A percentile compares a stretch with the other conserved stretches of the same genome.
Conservation (phyloP, 2,329 filamentous ascomycete species). For the Diaporthe capsici region DNA sequence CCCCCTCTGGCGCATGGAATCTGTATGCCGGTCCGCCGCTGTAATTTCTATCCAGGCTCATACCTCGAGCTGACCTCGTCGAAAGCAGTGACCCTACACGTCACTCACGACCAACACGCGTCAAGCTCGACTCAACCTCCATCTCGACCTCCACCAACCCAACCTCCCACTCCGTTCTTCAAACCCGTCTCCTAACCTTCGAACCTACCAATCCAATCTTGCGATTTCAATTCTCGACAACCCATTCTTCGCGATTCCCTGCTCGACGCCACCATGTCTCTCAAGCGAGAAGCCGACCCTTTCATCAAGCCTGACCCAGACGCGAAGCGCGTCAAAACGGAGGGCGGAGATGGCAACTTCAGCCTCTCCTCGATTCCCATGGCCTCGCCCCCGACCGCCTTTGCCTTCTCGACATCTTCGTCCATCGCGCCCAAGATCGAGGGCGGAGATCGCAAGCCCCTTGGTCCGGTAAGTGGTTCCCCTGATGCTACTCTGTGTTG, state of each 20-base stretch:
- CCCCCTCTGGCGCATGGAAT: neutral
- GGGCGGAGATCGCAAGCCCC: conserved; percentile 14
- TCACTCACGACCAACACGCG: neutral
- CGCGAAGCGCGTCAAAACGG: conserved; percentile 33
- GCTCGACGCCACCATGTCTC: conserved; percentile 1
- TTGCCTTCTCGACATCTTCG: neutral
- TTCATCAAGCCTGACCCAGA: conserved; percentile 33
- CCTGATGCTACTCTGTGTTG: neutral
- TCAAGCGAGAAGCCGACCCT: conserved; percentile 23
- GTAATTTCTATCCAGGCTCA: neutral
- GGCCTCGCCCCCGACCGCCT: neutral
- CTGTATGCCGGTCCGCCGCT: neutral
- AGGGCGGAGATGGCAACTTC: conserved; percentile 25
- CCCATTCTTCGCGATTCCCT: neutral
- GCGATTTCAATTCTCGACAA: neutral
- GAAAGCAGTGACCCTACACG: neutral
- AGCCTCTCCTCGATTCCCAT: conserved; percentile 27
- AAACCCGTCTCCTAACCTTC: too few relatives aligned
- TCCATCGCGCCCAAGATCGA: neutral
- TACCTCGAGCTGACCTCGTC: neutral
- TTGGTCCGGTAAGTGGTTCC: neutral
- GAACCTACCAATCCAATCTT: neutral
- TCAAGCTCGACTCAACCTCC: neutral
- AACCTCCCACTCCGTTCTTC: neutral
- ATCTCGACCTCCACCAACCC: neutral